Percentiles rank a stretch among this genome's conserved stretches.
Evolutionary conservation across 2,329 filamentous ascomycete genomes (phyloP).

Genomic region (Escovopsis sp.): DNA sequence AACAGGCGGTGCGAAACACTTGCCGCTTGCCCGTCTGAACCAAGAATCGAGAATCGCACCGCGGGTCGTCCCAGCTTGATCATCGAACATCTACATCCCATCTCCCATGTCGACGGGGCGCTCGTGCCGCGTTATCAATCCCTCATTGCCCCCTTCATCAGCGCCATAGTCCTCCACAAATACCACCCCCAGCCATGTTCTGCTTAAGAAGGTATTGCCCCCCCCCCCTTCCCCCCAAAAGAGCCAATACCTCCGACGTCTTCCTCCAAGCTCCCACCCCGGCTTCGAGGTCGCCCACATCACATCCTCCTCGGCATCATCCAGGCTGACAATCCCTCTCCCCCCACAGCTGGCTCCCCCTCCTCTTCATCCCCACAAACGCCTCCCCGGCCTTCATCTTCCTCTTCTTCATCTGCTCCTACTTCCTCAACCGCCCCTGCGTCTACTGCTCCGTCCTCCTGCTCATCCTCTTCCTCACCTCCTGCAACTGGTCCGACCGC

Average conservation of each 20-base stretch:
- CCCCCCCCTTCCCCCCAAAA: too few species aligned
- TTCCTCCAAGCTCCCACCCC: neutral
- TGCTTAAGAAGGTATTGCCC: conserved; percentile 41
- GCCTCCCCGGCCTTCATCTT: conserved; percentile 75
- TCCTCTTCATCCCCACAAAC: conserved; percentile 79
- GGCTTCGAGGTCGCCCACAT: neutral
- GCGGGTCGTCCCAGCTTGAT: too few species aligned
- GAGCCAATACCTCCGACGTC: too few species aligned
- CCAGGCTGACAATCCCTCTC: conserved; percentile 1
- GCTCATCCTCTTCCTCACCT: conserved; percentile 83
- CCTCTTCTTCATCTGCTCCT: conserved; percentile 82
- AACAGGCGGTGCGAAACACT: too few species aligned
- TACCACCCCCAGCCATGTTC: conserved; percentile 33
- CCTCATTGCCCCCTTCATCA: too few species aligned
- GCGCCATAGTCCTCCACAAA: too few species aligned
- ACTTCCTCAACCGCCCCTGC: conserved; percentile 91
- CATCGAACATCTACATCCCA: too few species aligned
- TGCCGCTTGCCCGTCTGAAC: too few species aligned
- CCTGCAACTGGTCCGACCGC: conserved; percentile 75
- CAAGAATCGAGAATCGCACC: too few species aligned
- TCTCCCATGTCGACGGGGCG: too few species aligned
- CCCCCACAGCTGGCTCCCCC: conserved; percentile 56
- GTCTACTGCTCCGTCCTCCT: conserved; percentile 96
- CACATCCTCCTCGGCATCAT: neutral
- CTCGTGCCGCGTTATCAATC: too few species aligned